A percentile compares a stretch with the other conserved stretches of the same genome.
Evolutionary conservation across 345 rosid species (phyloP).

Genomic region (Gossypium stocksii): DNA sequence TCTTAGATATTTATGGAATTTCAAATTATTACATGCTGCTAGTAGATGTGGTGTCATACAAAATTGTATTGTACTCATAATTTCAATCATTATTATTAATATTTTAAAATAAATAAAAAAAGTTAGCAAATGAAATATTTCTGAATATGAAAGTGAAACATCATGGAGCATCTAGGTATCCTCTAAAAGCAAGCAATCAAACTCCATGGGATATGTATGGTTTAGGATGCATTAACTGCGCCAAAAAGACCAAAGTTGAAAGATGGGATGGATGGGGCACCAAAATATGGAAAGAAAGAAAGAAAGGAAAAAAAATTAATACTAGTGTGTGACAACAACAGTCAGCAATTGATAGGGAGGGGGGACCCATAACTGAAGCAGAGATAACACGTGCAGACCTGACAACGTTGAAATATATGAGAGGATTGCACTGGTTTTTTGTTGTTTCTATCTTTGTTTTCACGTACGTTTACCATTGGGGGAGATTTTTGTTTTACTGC

Average conservation of each 20-base stretch:
- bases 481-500: not conserved
- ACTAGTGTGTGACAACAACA: not conserved
- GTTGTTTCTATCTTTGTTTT: not conserved
- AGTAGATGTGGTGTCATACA: too few relatives aligned
- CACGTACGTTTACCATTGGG: not conserved
- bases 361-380: constrained; percentile 21
- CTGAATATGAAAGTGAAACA: not conserved
- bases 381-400: constrained; percentile 32
- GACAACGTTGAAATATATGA: constrained; percentile 31
- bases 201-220: not conserved
- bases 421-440: not conserved
- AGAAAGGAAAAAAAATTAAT: not conserved
- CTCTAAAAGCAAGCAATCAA: not conserved
- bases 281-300: constrained; percentile 6
- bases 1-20: not conserved
- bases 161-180: not conserved
- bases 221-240: not conserved
- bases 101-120: too few relatives aligned
- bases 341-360: not conserved
- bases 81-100: too few relatives aligned
- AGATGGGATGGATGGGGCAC: constrained; percentile 12
- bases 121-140: too few relatives aligned
- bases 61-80: too few relatives aligned
- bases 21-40: too few relatives aligned
- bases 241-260: not conserved